Conservation (phyloP, 2,329 filamentous ascomycete species). For the Fusarium subtropicale region DNA sequence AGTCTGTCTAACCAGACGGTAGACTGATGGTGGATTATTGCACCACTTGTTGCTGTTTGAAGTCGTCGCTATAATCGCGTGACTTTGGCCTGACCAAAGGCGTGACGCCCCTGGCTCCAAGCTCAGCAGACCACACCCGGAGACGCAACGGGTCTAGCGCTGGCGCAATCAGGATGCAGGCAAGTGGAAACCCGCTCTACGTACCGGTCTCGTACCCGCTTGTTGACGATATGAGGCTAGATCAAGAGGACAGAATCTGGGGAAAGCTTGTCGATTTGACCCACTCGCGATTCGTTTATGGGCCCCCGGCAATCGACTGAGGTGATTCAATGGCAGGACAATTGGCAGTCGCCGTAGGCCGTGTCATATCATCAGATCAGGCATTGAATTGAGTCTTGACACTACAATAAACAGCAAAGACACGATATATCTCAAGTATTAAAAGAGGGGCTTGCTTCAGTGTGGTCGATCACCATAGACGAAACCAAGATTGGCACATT, state of each 20-base stretch:
- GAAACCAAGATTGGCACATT: slow-evolving; percentile 31
- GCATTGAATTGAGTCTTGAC: not conserved
- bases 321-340: slow-evolving; percentile 23
- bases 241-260: slow-evolving; percentile 48
- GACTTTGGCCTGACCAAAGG: slow-evolving; percentile 49
- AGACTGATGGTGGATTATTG: not conserved
- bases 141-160: slow-evolving; percentile 44
- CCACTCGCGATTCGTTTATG: slow-evolving; percentile 43
- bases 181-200: slow-evolving; percentile 20
- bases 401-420: not conserved
- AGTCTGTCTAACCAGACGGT: not conserved
- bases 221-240: slow-evolving; percentile 28
- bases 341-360: slow-evolving; percentile 30
- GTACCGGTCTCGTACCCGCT: slow-evolving; percentile 46
- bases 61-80: slow-evolving; percentile 45
- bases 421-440: not conserved
- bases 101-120: slow-evolving; percentile 45
- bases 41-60: not conserved
- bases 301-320: slow-evolving; percentile 36
- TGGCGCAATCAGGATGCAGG: slow-evolving; percentile 10
- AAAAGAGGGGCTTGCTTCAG: slow-evolving; percentile 10
- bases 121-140: slow-evolving; percentile 46
- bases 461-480: slow-evolving; percentile 29
- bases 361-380: slow-evolving; percentile 13
- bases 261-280: slow-evolving; percentile 50